A percentile compares a stretch with the other conserved stretches of the same genome.
These are phyloP conservation scores for Oropetium thomaeum DNA, from an alignment of 176 grass and related monocot species.

Conservation along the genomic window DNA sequence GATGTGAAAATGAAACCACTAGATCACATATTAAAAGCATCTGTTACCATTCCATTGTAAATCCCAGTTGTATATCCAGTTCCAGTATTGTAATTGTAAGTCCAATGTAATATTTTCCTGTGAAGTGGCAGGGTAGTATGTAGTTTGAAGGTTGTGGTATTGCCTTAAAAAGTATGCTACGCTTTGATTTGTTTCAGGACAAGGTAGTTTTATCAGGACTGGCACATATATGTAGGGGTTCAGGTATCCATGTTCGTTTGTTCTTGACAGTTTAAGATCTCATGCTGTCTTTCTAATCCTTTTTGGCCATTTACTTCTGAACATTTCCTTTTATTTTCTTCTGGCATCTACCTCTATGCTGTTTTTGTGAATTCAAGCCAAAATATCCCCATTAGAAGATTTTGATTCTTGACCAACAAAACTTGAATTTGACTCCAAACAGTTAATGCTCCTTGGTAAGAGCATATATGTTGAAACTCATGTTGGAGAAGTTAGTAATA, in stretches of 20 bases:
- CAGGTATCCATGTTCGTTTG: not conserved
- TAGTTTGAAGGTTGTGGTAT: too few relatives aligned
- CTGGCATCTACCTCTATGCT: not conserved
- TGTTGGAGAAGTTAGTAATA: not conserved
- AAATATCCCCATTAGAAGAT: not conserved
- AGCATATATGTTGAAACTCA: not conserved
- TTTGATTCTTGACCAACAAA: too few relatives aligned
- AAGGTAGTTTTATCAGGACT: not conserved
- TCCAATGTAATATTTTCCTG: not conserved
- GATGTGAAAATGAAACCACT: constrained; percentile 13
- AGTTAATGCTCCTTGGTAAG: not conserved
- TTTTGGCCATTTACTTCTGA: not conserved
- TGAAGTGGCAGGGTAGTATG: not conserved
- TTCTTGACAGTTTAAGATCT: not conserved
- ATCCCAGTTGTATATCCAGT: constrained; percentile 8
- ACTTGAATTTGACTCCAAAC: not conserved
- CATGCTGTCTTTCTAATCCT: not conserved
- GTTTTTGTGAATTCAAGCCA: not conserved
- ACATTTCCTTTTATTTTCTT: not conserved
- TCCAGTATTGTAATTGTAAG: constrained; percentile 15
- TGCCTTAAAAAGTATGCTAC: not conserved
- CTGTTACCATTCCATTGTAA: constrained; percentile 7
- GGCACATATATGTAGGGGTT: not conserved
- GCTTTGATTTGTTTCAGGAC: constrained; percentile 10
- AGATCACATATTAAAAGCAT: not conserved